Evolutionary conservation across 495 filamentous ascomycete genomes (phyloP), one percentile per base, ranked within the genome.

Genomic region (Penicillium egyptiacum): DNA sequence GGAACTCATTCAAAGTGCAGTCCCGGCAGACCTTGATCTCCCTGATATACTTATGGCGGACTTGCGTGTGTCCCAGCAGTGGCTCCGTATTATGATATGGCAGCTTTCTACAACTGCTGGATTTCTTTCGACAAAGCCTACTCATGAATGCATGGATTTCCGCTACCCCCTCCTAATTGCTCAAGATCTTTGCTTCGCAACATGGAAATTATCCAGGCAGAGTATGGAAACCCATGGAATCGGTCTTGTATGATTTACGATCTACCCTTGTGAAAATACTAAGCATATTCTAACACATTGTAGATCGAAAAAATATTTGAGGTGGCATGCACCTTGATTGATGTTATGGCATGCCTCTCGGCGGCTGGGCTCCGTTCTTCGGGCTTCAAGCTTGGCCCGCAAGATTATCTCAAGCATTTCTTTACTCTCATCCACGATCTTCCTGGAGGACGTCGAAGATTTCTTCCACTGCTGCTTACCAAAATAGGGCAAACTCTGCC

Each of bases 291-390:
- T 42, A 39, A 55, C 31, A n/a, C 0, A 6, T 28, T 16, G 0
- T 51, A 86, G 77, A 81, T 90, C 43, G 88, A 91, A 57, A 92
- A 92, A 65, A 75, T 94, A 40, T 85, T 91, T 57, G 86, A 88
- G 63, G 79, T 92, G 41, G 83, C 89, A 6, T 88, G 83, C 64
- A 83, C 87, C 17, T 76, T 93, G 44, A 84, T 82, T 14, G 90
- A 93, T 61, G 84, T 89, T 8, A 84, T 93, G 48, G 79, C 85
- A 4, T 83, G 86, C 55, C 80, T 89, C 7, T 70, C 82, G 0
- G 79, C 85, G 3, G 40, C 66, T 6, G 53, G 63, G n/a, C 66
- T 75, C 43, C 70, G 75, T 11, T 75, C 81, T 5, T 76, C 80
- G 14, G 76, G 80, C 19, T 88, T 87, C 66, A 79, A 81, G 23